Base-by-base conservation (phyloP, 441 rosid genomes). In the Brassica hybrid region DNA sequence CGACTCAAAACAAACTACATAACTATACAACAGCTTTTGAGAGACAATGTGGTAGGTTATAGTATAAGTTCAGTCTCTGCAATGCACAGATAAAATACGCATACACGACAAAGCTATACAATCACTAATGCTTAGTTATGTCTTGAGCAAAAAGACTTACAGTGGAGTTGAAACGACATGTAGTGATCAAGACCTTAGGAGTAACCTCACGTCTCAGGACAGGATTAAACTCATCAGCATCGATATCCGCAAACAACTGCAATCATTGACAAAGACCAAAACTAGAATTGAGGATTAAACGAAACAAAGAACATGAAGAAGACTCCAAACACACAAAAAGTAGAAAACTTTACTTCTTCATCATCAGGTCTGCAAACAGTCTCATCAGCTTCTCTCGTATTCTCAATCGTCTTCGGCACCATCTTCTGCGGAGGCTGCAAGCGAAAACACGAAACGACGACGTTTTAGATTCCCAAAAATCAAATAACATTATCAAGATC, bases 351-450 rank as follows among this genome's bases (percentile, higher is more conserved):
- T 82, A 94, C 98, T 90, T 95, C 98, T 74, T 91, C 97, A 11
- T 93, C 99, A 43, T 91, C 94, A 5, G 96, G 94, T 85, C 82
- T 86, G 86, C 98, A 95, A 18, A 93, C 85, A 2, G 98, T 95
- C 72, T 93, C 98, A 73, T 94, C 99, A 5, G 69, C 8, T 80
- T 94, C 99, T 59, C 99, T 85, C 1, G 98, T 90, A 72, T 93
- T 95, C 86, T 93, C 99, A 48, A 95, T 91, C 11, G 94, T 95
- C 8, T 83, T 89, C 56, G 99, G 97, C 23, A 83, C 78, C 74
- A 34, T 83, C 83, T 86, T 95, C 45, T 85, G 84, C 18, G 90
- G 86, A 71, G 94, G 98, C 98, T 92, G 57, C 19, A 81, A 17
- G 43, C 59, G 14, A 52, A 7, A 41, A 41, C 48, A 41, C 2